phyloP scores from a whole-genome alignment of 2,329 filamentous ascomycete genomes.

The Arthrobotrys pseudoclavata region DNA sequence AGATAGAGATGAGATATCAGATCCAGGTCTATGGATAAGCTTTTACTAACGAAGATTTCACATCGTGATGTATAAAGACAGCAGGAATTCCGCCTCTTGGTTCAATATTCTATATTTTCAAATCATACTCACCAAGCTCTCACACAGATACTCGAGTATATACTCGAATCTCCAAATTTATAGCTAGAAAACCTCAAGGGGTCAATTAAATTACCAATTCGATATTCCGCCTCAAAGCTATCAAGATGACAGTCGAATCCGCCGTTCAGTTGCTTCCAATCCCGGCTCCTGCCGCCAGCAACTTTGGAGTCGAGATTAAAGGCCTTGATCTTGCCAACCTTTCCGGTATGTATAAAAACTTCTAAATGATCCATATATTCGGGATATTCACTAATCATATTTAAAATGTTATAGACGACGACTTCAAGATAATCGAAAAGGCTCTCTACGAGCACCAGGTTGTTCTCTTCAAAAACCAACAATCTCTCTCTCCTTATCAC shows the following conservation, averaged over 20 bases:
- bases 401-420: conserved; percentile 68
- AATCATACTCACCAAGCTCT: neutral
- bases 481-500: conserved; percentile 75
- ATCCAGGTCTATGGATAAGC: neutral
- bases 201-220: neutral
- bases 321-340: conserved; percentile 58
- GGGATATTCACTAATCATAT: conserved; percentile 2
- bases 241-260: conserved; percentile 54
- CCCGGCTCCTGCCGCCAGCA: conserved; percentile 41
- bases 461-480: conserved; percentile 78
- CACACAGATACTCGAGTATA: neutral
- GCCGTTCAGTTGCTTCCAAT: conserved; percentile 53
- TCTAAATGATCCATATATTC: neutral
- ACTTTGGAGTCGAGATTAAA: conserved; percentile 51
- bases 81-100: neutral
- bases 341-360: conserved; percentile 36
- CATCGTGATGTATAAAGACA: conserved; percentile 29
- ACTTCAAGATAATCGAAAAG: conserved; percentile 75
- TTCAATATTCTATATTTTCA: neutral
- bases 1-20: conserved; percentile 4
- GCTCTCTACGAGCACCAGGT: conserved; percentile 78
- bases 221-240: neutral
- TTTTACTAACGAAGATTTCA: neutral
- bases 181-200: too few relatives aligned
- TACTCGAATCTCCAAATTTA: neutral